Conservation (phyloP, 164 flowering plant species). For the Liquidambar formosana region DNA sequence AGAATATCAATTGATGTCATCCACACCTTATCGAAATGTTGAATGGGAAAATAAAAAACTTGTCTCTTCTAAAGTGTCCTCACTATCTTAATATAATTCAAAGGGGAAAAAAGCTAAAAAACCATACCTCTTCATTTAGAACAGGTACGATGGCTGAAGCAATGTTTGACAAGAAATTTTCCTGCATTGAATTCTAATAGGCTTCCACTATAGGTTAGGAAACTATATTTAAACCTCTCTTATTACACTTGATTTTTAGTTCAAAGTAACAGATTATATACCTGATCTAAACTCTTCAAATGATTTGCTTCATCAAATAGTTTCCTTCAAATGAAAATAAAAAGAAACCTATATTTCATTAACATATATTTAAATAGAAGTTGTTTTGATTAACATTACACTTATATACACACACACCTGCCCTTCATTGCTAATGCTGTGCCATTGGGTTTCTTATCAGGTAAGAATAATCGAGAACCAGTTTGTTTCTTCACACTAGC, state of each 20-base stretch:
- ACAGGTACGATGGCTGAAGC: conserved; percentile 13
- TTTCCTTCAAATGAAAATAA: conserved; percentile 38
- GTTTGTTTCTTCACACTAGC: conserved; percentile 30
- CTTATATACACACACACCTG: conserved; percentile 21
- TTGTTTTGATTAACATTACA: too few species aligned
- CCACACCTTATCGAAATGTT: neutral
- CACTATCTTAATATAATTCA: neutral
- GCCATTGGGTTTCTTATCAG: conserved; percentile 24
- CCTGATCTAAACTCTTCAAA: conserved; percentile 24
- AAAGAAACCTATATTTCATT: neutral
- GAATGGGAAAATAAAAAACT: neutral
- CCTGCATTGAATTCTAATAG: conserved; percentile 18
- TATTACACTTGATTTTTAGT: too few species aligned
- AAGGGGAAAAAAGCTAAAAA: neutral
- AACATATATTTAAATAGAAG: neutral
- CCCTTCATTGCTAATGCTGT: conserved; percentile 22
- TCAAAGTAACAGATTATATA: conserved; percentile 7
- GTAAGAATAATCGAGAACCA: conserved; percentile 9
- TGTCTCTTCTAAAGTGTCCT: conserved; percentile 10
- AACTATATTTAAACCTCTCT: conserved; percentile 1
- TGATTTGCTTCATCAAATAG: conserved; percentile 34
- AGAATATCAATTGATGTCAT: neutral
- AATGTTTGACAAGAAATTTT: conserved; percentile 8
- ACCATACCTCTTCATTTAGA: conserved; percentile 15
- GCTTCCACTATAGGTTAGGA: neutral